phyloP scores from a whole-genome alignment of 2,329 filamentous ascomycete genomes.

The Diaporthe citri region DNA sequence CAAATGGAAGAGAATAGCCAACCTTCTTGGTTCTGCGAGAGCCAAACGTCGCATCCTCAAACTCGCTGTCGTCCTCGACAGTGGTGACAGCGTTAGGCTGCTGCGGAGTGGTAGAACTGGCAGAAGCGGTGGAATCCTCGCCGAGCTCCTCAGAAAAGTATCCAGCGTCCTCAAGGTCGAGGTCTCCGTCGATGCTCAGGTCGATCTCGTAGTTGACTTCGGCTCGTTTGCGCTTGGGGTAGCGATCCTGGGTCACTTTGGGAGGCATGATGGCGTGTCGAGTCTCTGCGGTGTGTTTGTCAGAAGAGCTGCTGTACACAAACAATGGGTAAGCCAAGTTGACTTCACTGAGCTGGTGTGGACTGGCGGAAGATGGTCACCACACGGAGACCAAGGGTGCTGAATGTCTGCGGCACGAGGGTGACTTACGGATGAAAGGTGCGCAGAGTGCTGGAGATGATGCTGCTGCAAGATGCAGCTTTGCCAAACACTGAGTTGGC shows the following conservation, averaged over 20 bases:
- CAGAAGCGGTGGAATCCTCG: neutral
- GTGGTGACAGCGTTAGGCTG: neutral
- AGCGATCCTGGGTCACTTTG: neutral
- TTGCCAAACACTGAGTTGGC: neutral
- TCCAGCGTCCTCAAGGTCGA: slow-evolving; percentile 3
- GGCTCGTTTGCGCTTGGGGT: slow-evolving; percentile 21
- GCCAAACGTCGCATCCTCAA: slow-evolving; percentile 17
- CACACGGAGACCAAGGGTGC: no score
- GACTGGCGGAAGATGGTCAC: no score
- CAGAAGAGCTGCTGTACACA: neutral
- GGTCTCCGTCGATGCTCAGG: neutral
- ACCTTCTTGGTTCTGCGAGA: slow-evolving; percentile 27
- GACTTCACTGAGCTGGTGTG: neutral
- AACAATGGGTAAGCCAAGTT: neutral
- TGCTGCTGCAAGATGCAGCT: neutral
- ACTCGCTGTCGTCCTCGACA: neutral
- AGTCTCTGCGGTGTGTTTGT: neutral
- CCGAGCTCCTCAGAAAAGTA: slow-evolving; percentile 6
- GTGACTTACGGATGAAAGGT: neutral
- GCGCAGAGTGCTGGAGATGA: neutral
- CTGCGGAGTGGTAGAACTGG: no score
- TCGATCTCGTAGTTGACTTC: slow-evolving; percentile 4
- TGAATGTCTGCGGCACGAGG: no score
- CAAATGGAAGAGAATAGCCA: neutral
- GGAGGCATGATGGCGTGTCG: neutral